Evolutionary conservation across 169 alveolate species (phyloP), one percentile per base, ranked within the genome.

Genomic region (Plasmodium chabaudi): DNA sequence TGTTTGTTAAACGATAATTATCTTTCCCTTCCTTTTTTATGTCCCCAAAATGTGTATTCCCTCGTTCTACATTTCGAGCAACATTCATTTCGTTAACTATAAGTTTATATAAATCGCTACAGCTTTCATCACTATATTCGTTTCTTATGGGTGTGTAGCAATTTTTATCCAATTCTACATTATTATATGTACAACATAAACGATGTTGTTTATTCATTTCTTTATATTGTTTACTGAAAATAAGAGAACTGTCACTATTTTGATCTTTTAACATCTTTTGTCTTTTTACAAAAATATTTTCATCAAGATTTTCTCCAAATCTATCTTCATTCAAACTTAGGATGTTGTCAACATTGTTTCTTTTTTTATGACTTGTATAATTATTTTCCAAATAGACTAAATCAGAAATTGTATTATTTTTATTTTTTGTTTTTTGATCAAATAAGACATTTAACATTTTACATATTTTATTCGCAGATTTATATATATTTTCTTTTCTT

Each of bases 281-380:
- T 23, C 61, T 73, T 15, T 73, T 73, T 44, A 57, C 51, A 53
- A 61, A 59, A 7, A 15, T 44, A 53, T 6, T 17, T 42, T 73
- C 5, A n/a, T 73, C 73, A 15, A 12, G 47, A 49, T n/a, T 42
- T 25, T n/a, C 63, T 13, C 46, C 46, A 21, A 42, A 59, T 21
- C 61, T 73, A 4, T 34, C 42, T 42, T 25, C 34, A 59, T 13
- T 73, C 46, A 21, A 59, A 59, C 17, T 60, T 73, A 13, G 5
- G 21, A 72, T 0, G 9, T 25, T 10, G 51, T 15, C 19, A 51
- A 15, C 19, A 15, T 12, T 15, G 10, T 51, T 51, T 6, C 59
- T 51, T 13, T 15, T 13, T 15, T 51, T 12, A 51, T 51, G 59
- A 51, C 6, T 13, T 51, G 59, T 0, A 6, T 13, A 51, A 13